These are phyloP conservation scores for Candolleomyces eurysporus DNA, from an alignment of 768 basidiomycete species.

Conservation along the genomic window DNA sequence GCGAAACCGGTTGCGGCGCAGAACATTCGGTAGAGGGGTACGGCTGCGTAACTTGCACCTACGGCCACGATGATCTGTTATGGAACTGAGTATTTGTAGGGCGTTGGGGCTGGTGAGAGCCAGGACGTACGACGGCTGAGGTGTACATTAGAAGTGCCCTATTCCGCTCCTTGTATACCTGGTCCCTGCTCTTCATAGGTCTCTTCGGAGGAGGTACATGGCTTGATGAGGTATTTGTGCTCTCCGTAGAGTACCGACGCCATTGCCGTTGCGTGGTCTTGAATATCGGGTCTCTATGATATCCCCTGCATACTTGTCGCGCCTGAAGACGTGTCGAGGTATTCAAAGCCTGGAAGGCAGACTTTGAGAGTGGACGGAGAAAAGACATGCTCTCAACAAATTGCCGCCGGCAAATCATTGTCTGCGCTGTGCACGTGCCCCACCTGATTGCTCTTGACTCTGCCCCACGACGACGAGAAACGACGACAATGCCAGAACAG, in stretches of 20 bases:
- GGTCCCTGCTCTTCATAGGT: slow-evolving; percentile 24
- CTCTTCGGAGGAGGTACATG: slow-evolving; percentile 3
- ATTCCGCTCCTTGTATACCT: slow-evolving; percentile 57
- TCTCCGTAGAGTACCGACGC: slow-evolving; percentile 4
- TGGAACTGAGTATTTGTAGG: not conserved
- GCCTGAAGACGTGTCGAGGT: not conserved
- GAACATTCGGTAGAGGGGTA: slow-evolving; percentile 96
- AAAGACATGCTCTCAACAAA: slow-evolving; percentile 11
- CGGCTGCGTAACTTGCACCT: slow-evolving; percentile 94
- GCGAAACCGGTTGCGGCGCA: slow-evolving; percentile 97
- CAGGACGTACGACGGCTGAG: slow-evolving; percentile 66
- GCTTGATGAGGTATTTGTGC: not conserved
- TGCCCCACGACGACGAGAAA: not conserved
- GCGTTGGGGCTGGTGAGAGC: not conserved
- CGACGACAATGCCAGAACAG: not conserved
- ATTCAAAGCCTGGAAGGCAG: not conserved
- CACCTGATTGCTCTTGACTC: not conserved
- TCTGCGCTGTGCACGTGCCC: not conserved
- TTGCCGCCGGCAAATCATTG: not conserved
- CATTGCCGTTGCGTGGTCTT: not conserved
- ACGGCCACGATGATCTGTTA: slow-evolving; percentile 71
- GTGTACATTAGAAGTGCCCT: slow-evolving; percentile 81
- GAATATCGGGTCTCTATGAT: not conserved
- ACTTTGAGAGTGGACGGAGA: slow-evolving; percentile 10
- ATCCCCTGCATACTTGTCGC: not conserved